These are phyloP conservation scores for Colletotrichum limetticola DNA, from an alignment of 2,329 filamentous ascomycete species.

Conservation along the genomic window DNA sequence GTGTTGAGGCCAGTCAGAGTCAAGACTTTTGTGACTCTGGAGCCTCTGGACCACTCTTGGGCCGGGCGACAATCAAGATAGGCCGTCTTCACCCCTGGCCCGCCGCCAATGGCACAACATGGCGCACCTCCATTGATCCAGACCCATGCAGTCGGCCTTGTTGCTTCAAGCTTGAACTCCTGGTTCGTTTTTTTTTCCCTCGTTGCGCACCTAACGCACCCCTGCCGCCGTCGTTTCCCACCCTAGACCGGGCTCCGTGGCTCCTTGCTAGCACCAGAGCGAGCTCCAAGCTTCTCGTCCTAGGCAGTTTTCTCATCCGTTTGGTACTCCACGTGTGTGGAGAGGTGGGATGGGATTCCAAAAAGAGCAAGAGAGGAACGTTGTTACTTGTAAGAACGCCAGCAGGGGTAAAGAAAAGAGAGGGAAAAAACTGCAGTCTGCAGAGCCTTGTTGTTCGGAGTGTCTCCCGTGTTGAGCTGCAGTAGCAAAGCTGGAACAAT, in stretches of 20 bases:
- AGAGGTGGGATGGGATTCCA: slow-evolving; percentile 26
- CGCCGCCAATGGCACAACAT: slow-evolving; percentile 35
- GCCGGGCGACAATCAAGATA: slow-evolving; percentile 32
- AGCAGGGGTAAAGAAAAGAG: slow-evolving; percentile 19
- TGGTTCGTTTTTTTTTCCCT: slow-evolving; percentile 13
- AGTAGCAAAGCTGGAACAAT: slow-evolving; percentile 13
- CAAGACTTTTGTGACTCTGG: neutral
- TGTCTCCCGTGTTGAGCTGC: slow-evolving; percentile 25
- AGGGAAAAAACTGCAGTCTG: slow-evolving; percentile 12
- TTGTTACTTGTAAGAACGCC: neutral
- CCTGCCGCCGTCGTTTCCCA: slow-evolving; percentile 28
- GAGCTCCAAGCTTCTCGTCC: slow-evolving; percentile 27
- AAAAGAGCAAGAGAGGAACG: slow-evolving; percentile 31
- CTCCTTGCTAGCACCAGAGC: slow-evolving; percentile 26
- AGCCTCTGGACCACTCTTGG: slow-evolving; percentile 1
- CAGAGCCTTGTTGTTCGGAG: slow-evolving; percentile 19
- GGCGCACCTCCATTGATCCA: slow-evolving; percentile 32
- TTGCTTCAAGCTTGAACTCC: slow-evolving; percentile 31
- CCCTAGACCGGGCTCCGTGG: slow-evolving; percentile 17
- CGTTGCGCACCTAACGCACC: slow-evolving; percentile 19
- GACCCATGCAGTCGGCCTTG: slow-evolving; percentile 31
- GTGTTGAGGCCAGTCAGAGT: slow-evolving; percentile 21
- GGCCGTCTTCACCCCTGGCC: slow-evolving; percentile 21
- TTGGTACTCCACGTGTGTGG: slow-evolving; percentile 33
- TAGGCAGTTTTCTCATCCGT: slow-evolving; percentile 24